phyloP scores from a whole-genome alignment of 306 rosid species.

The Cotoneaster glaucophyllus region DNA sequence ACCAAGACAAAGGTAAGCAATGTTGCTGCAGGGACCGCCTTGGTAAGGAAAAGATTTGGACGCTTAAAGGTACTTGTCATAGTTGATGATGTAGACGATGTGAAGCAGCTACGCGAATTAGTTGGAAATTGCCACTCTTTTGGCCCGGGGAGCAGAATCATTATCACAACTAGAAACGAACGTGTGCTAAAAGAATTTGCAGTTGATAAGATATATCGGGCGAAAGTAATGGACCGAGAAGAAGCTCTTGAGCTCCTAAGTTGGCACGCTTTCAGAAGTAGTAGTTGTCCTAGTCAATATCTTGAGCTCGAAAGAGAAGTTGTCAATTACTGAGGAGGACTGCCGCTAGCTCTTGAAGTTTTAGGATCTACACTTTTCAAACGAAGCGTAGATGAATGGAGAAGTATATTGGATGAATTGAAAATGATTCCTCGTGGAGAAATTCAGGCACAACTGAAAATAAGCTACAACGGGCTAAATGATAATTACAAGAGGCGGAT shows the following conservation, averaged over 20 bases:
- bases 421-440: slow-evolving; percentile 6
- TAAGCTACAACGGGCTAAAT: slow-evolving; percentile 19
- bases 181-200: not conserved
- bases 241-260: slow-evolving; percentile 24
- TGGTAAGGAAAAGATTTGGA: not conserved
- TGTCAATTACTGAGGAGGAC: slow-evolving; percentile 19
- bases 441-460: slow-evolving; percentile 12
- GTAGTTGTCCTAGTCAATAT: not conserved
- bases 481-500: slow-evolving; percentile 7
- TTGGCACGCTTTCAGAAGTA: slow-evolving; percentile 29
- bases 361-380: slow-evolving; percentile 24
- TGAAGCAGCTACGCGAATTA: not conserved
- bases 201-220: not conserved
- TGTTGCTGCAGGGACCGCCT: not conserved
- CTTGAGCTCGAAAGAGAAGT: not conserved
- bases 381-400: slow-evolving; percentile 18
- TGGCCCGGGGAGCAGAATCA: slow-evolving; percentile 13
- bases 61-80: slow-evolving; percentile 3
- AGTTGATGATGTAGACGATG: slow-evolving; percentile 8
- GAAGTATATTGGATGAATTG: slow-evolving; percentile 16
- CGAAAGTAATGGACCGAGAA: not conserved
- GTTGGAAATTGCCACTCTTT: not conserved
- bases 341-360: slow-evolving; percentile 37
- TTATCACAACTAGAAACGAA: slow-evolving; percentile 20
- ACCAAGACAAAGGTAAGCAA: not conserved